Evolutionary conservation across 2,329 filamentous ascomycete genomes (phyloP).

Genomic region (Pyrenophora graminea): DNA sequence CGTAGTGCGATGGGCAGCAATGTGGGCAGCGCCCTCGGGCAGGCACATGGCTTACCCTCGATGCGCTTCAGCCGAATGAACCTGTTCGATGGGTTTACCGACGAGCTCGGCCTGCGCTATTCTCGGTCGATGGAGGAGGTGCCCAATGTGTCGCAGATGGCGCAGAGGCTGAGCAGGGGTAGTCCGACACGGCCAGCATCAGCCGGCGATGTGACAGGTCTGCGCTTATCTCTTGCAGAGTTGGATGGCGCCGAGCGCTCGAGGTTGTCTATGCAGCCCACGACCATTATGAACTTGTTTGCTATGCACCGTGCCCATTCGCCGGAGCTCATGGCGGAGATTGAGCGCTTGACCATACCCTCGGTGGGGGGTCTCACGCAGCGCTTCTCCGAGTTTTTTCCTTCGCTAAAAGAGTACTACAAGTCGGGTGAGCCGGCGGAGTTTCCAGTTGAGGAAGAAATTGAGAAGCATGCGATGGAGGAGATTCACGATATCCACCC

Average conservation of each 20-base stretch:
- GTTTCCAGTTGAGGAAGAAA: slow-evolving; percentile 43
- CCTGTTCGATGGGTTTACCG: slow-evolving; percentile 52
- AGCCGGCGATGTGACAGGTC: slow-evolving; percentile 47
- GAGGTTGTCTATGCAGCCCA: slow-evolving; percentile 10
- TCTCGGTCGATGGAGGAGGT: slow-evolving; percentile 46
- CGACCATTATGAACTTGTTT: slow-evolving; percentile 18
- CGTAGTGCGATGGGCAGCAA: slow-evolving; percentile 26
- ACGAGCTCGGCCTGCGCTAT: slow-evolving; percentile 47
- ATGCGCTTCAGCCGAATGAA: slow-evolving; percentile 55
- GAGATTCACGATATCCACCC: slow-evolving; percentile 37
- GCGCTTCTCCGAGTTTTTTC: slow-evolving; percentile 52
- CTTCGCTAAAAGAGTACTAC: slow-evolving; percentile 49
- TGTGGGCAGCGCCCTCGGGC: slow-evolving; percentile 26
- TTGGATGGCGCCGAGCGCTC: slow-evolving; percentile 44
- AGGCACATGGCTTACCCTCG: slow-evolving; percentile 50
- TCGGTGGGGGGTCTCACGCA: slow-evolving; percentile 52
- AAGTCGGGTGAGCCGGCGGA: slow-evolving; percentile 40
- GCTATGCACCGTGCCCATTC: slow-evolving; percentile 42
- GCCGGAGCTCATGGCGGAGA: slow-evolving; percentile 49
- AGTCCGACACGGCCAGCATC: slow-evolving; percentile 44
- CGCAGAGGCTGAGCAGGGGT: slow-evolving; percentile 37
- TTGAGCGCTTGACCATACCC: slow-evolving; percentile 53
- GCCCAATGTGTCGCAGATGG: slow-evolving; percentile 31
- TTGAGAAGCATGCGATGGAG: slow-evolving; percentile 44
- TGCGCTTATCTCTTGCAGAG: slow-evolving; percentile 52